Evolutionary conservation across 2,329 filamentous ascomycete genomes (phyloP).

Genomic region (Microdochium trichocladiopsis): DNA sequence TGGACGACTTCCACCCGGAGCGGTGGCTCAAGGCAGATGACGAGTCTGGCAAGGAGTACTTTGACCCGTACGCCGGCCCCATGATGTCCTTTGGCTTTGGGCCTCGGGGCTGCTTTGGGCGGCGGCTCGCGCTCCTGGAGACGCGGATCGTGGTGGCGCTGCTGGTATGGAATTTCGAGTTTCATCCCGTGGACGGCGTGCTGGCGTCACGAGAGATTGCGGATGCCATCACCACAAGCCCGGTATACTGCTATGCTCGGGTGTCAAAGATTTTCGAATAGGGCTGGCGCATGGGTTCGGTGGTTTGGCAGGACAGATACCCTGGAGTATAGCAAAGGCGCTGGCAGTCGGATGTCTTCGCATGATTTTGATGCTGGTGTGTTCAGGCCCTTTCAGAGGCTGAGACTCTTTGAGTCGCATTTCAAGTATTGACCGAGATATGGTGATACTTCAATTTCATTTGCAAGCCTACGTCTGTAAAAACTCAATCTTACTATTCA

Average conservation of each 20-base stretch:
- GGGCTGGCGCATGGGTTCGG: neutral
- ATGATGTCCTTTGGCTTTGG: conserved; percentile 1
- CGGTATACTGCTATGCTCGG: neutral
- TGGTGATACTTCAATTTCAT: neutral
- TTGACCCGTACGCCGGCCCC: conserved; percentile 8
- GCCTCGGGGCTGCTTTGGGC: neutral
- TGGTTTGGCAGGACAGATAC: neutral
- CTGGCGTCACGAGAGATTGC: neutral
- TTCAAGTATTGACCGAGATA: neutral
- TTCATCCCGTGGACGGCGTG: neutral
- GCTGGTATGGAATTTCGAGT: neutral
- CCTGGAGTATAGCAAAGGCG: neutral
- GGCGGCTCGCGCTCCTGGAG: neutral
- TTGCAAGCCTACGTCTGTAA: too few relatives aligned
- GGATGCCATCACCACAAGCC: neutral
- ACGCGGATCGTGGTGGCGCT: neutral
- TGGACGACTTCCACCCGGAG: conserved; percentile 20
- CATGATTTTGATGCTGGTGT: neutral
- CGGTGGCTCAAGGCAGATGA: conserved; percentile 11
- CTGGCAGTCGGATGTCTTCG: neutral
- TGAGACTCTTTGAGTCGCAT: neutral
- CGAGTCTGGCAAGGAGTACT: conserved; percentile 2
- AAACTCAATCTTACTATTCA: neutral
- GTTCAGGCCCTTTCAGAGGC: neutral
- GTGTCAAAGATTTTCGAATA: neutral